Conservation (phyloP, 2,329 filamentous ascomycete genomes). For the Neoscytalidium dimidiatum region DNA sequence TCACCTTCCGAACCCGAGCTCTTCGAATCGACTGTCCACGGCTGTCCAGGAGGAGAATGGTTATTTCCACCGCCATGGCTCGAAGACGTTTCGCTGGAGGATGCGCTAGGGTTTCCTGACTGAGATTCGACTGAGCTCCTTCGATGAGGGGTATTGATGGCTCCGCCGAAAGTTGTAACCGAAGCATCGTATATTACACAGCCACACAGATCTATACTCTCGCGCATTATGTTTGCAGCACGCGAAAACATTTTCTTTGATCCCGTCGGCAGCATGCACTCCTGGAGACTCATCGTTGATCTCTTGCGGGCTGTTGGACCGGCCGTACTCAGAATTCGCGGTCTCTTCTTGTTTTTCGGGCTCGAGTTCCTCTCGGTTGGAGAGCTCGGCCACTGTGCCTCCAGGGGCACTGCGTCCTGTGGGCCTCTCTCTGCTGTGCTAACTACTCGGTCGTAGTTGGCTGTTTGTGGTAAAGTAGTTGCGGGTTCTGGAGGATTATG, state of each 20-base stretch:
- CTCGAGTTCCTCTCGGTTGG: not conserved
- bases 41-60: not conserved
- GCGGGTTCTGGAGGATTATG: not conserved
- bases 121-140: not conserved
- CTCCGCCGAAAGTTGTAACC: slow-evolving; percentile 36
- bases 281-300: slow-evolving; percentile 4
- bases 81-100: not conserved
- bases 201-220: slow-evolving; percentile 40
- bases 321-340: not conserved
- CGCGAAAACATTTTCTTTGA: slow-evolving; percentile 32
- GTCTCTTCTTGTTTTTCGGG: not conserved
- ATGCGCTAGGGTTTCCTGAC: not conserved
- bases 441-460: not conserved
- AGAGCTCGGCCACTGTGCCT: not conserved
- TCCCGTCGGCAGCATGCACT: slow-evolving; percentile 18
- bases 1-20: not conserved
- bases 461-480: not conserved
- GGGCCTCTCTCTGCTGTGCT: not conserved
- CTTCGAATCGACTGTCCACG: not conserved
- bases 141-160: not conserved
- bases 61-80: not conserved
- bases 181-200: slow-evolving; percentile 42
- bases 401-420: not conserved
- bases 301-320: not conserved
- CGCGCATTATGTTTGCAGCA: slow-evolving; percentile 41